A percentile compares a stretch with the other conserved stretches of the same genome.
These are phyloP conservation scores for Geopyxis carbonaria DNA, from an alignment of 495 filamentous ascomycete genomes.

Conservation along the genomic window DNA sequence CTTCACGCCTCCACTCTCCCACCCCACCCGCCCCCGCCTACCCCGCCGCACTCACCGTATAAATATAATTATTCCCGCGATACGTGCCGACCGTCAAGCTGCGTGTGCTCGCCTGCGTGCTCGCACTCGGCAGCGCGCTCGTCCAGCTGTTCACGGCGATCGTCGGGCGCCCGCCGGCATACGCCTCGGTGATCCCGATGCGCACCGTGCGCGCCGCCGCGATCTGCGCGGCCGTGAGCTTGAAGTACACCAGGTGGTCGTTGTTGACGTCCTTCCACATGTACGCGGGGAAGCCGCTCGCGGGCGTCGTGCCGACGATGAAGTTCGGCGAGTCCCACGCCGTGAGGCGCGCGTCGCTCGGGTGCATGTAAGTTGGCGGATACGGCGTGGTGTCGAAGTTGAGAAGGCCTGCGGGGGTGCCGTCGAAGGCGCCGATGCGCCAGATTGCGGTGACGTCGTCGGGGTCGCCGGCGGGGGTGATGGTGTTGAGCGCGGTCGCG, in stretches of 20 bases:
- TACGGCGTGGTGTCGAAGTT: constrained; percentile 24
- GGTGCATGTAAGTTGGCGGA: constrained; percentile 22
- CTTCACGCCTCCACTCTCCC: no score
- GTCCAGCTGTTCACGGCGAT: constrained; percentile 23
- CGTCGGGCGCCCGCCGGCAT: constrained; percentile 20
- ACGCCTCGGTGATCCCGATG: constrained; percentile 24
- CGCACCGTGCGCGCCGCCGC: constrained; percentile 21
- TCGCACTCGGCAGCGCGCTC: constrained; percentile 16
- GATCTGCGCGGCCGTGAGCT: constrained; percentile 19
- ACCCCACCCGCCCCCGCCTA: no score
- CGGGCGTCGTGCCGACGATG: constrained; percentile 15
- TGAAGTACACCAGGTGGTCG: constrained; percentile 25
- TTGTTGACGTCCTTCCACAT: constrained; percentile 26
- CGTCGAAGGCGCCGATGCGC: constrained; percentile 22
- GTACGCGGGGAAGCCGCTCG: constrained; percentile 20
- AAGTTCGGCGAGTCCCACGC: constrained; percentile 22
- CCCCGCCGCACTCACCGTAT: no score
- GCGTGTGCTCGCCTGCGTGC: constrained; percentile 19
- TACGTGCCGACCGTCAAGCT: constrained; percentile 13
- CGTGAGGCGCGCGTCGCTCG: constrained; percentile 24
- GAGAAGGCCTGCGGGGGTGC: constrained; percentile 25
- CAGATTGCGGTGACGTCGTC: constrained; percentile 18
- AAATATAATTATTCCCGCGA: constrained; percentile 10
- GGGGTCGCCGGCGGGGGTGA: constrained; percentile 16
- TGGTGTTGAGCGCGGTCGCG: constrained; percentile 22